Evolutionary conservation across 805 yeast species (phyloP).

Genomic region (Candida cerambycidarum): DNA sequence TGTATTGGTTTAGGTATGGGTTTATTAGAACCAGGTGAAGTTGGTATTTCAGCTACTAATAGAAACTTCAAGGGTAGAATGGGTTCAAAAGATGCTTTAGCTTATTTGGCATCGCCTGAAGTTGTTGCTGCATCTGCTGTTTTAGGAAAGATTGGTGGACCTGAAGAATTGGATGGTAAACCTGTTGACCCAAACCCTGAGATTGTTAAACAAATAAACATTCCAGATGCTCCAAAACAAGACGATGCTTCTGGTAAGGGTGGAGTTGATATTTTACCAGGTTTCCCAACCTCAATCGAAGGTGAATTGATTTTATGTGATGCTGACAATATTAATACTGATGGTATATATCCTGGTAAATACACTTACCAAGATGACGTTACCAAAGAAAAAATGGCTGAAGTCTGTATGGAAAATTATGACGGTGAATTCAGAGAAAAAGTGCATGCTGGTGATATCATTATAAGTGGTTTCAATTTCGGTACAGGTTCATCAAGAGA

Average conservation of each 20-base stretch:
- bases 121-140: slow-evolving; percentile 98
- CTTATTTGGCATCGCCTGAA: slow-evolving; percentile 95
- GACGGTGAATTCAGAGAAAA: slow-evolving; percentile 83
- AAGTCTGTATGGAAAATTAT: slow-evolving; percentile 99
- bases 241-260: slow-evolving; percentile 29
- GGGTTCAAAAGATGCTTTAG: slow-evolving; percentile 97
- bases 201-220: slow-evolving; percentile 45
- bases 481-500: slow-evolving; percentile 99
- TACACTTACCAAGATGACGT: slow-evolving; percentile 98
- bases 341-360: slow-evolving; percentile 98
- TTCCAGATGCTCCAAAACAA: slow-evolving; percentile 31
- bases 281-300: slow-evolving; percentile 84
- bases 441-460: slow-evolving; percentile 84
- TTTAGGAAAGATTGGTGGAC: slow-evolving; percentile 90
- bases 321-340: slow-evolving; percentile 96
- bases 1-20: slow-evolving; percentile 98
- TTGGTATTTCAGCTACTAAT: slow-evolving; percentile 97
- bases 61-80: slow-evolving; percentile 98
- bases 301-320: slow-evolving; percentile 96
- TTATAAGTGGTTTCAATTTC: slow-evolving; percentile 90
- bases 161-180: slow-evolving; percentile 74
- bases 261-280: slow-evolving; percentile 74
- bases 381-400: slow-evolving; percentile 93
- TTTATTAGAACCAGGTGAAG: slow-evolving; percentile 89
- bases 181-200: slow-evolving; percentile 40